Evolutionary conservation across 2,329 filamentous ascomycete genomes (phyloP).

Genomic region (Pseudogymnoascus sp.): DNA sequence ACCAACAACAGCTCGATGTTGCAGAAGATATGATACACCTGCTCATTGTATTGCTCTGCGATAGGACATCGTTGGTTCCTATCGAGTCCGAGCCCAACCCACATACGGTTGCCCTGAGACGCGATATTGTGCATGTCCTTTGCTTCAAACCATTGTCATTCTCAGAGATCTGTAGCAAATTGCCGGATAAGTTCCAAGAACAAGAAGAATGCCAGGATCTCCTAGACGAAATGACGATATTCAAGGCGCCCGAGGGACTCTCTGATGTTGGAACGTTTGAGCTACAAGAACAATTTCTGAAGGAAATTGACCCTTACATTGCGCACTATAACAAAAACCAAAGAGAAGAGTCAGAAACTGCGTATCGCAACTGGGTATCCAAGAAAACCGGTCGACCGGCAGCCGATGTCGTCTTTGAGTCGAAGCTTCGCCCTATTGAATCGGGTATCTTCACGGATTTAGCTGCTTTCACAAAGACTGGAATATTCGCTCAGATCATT

Average conservation of each 20-base stretch:
- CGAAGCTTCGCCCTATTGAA: constrained; percentile 66
- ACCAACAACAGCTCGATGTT: constrained; percentile 80
- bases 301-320: constrained; percentile 89
- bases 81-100: constrained; percentile 57
- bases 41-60: constrained; percentile 81
- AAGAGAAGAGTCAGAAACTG: constrained; percentile 84
- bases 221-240: constrained; percentile 79
- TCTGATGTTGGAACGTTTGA: constrained; percentile 93
- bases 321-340: constrained; percentile 97
- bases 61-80: constrained; percentile 71
- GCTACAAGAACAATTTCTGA: constrained; percentile 75
- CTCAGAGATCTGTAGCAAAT: constrained; percentile 77
- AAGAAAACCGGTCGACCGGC: constrained; percentile 75
- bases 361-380: constrained; percentile 79
- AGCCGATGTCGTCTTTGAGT: constrained; percentile 86
- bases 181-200: constrained; percentile 85
- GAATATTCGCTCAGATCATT: constrained; percentile 82
- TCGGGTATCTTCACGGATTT: constrained; percentile 71
- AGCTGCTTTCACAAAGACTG: constrained; percentile 70
- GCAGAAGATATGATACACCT: constrained; percentile 95
- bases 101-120: constrained; percentile 64
- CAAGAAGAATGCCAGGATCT: constrained; percentile 80
- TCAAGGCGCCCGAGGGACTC: constrained; percentile 82
- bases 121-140: constrained; percentile 86
- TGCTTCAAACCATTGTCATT: constrained; percentile 96